Conservation (phyloP, 345 rosid genomes). For the Trapa incisa region DNA sequence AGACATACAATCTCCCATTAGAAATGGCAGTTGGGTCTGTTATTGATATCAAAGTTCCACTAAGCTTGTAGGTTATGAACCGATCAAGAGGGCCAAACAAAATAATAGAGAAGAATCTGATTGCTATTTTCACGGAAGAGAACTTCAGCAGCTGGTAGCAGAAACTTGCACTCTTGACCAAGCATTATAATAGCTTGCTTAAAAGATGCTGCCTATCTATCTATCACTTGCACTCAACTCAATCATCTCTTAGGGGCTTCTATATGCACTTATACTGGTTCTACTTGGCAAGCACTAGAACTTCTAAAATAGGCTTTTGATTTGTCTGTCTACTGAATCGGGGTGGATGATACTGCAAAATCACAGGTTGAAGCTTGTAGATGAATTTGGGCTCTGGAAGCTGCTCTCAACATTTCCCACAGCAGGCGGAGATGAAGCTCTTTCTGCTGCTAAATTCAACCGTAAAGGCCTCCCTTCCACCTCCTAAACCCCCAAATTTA, state of each 20-base stretch:
- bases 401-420: slow-evolving; percentile 14
- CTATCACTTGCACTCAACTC: neutral
- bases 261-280: neutral
- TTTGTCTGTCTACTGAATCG: neutral
- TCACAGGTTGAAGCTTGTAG: slow-evolving; percentile 38
- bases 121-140: too few species aligned
- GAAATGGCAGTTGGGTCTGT: too few species aligned
- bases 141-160: too few species aligned
- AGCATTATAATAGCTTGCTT: too few species aligned
- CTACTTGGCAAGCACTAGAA: neutral
- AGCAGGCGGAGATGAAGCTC: slow-evolving; percentile 23
- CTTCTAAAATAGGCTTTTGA: neutral
- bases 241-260: neutral
- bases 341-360: neutral
- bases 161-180: too few species aligned
- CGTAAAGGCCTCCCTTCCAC: slow-evolving; percentile 81
- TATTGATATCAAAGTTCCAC: too few species aligned
- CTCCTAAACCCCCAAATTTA: slow-evolving; percentile 34
- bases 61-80: too few species aligned
- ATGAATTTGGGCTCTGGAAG: slow-evolving; percentile 34
- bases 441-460: slow-evolving; percentile 55
- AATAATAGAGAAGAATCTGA: too few species aligned
- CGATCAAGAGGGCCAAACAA: too few species aligned
- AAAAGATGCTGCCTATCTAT: too few species aligned
- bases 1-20: too few species aligned